These are phyloP conservation scores for Chaetomiaceae sp. DNA, from an alignment of 2,329 filamentous ascomycete genomes.

Conservation along the genomic window DNA sequence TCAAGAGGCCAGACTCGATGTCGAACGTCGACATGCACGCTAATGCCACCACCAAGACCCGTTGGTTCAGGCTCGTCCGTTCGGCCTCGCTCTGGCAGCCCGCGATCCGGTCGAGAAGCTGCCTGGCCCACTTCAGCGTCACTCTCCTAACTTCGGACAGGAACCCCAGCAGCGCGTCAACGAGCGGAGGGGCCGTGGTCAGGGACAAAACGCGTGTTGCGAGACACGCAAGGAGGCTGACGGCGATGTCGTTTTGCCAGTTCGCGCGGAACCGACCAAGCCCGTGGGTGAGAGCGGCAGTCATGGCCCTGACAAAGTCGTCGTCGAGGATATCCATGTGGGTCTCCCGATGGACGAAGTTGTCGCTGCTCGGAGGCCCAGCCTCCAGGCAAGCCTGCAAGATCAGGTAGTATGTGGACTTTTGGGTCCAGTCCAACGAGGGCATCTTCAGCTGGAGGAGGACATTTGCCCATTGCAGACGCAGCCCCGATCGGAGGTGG, in stretches of 20 bases:
- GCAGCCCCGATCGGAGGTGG: conserved; percentile 43
- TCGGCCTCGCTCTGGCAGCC: conserved; percentile 26
- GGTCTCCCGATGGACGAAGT: conserved; percentile 28
- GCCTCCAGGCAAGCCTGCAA: conserved; percentile 47
- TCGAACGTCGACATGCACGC: conserved; percentile 44
- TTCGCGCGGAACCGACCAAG: conserved; percentile 41
- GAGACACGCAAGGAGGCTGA: conserved; percentile 39
- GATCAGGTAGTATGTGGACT: conserved; percentile 44
- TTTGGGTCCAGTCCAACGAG: conserved; percentile 47
- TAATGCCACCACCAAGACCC: conserved; percentile 38
- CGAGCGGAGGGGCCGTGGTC: conserved; percentile 24
- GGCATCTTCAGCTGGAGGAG: conserved; percentile 45
- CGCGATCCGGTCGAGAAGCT: conserved; percentile 31
- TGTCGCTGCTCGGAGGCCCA: conserved; percentile 32
- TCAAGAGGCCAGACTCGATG: conserved; percentile 34
- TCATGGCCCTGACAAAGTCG: conserved; percentile 33
- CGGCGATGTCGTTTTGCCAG: conserved; percentile 44
- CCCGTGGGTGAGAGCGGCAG: conserved; percentile 32
- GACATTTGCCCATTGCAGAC: conserved; percentile 54
- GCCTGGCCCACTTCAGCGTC: conserved; percentile 37
- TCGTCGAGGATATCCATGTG: conserved; percentile 34
- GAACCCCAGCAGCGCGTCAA: conserved; percentile 29
- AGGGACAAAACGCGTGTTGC: conserved; percentile 42
- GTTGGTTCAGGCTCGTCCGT: conserved; percentile 31
- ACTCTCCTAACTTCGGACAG: conserved; percentile 34